These are phyloP conservation scores for Pugionium dolabratum DNA, from an alignment of 345 rosid species.

Conservation along the genomic window DNA sequence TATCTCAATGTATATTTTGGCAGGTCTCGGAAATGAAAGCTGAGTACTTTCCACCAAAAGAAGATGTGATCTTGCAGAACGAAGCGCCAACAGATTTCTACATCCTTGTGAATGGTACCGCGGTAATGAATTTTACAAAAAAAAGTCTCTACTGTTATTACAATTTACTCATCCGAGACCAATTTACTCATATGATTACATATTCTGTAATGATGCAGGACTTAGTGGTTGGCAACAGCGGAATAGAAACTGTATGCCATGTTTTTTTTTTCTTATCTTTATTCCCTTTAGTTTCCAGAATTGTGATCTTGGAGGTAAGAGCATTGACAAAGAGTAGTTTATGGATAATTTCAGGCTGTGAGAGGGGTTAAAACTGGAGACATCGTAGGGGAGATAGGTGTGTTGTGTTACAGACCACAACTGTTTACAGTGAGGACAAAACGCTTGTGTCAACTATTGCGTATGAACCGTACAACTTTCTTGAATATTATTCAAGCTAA, in stretches of 20 bases:
- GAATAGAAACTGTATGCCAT: constrained; percentile 54
- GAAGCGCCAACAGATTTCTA: constrained; percentile 88
- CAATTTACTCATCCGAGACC: background rate
- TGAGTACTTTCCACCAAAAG: constrained; percentile 86
- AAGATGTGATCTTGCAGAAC: constrained; percentile 78
- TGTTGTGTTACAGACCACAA: constrained; percentile 84
- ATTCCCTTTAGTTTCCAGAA: background rate
- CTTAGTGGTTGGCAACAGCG: constrained; percentile 48
- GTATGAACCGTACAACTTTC: constrained; percentile 83
- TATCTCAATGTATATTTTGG: background rate
- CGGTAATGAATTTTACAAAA: constrained; percentile 45
- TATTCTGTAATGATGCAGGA: constrained; percentile 47
- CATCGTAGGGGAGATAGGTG: constrained; percentile 84
- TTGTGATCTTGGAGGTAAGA: constrained; percentile 16
- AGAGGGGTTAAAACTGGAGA: constrained; percentile 76
- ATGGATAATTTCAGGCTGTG: constrained; percentile 54
- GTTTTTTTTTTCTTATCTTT: background rate
- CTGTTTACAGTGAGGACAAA: constrained; percentile 87
- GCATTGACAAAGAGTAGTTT: constrained; percentile 20
- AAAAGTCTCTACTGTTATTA: too few relatives aligned
- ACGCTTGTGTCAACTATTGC: constrained; percentile 83
- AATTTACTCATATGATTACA: background rate
- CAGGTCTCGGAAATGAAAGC: constrained; percentile 88
- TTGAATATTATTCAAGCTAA: constrained; percentile 83
- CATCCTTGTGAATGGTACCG: constrained; percentile 67